These are phyloP conservation scores for Zygosaccharomyces lentus DNA, from an alignment of 805 yeast species.

Conservation along the genomic window DNA sequence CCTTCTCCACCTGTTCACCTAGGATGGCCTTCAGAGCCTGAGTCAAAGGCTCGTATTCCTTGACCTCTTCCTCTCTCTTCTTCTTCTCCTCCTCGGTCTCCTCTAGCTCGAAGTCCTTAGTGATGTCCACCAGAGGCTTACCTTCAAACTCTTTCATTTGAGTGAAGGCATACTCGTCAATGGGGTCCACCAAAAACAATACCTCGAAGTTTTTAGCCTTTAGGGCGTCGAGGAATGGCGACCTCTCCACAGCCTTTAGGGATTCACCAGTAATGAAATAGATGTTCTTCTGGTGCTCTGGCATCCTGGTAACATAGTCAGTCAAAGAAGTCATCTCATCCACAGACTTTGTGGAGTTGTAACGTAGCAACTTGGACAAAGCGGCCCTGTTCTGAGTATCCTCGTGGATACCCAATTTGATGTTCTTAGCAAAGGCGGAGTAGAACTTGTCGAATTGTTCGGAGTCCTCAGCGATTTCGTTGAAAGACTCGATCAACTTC, in stretches of 20 bases:
- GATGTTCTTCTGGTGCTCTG: constrained; percentile 99
- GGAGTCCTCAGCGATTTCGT: constrained; percentile 97
- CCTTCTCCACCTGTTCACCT: constrained; percentile 99
- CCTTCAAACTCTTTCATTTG: constrained; percentile 99
- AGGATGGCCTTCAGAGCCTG: constrained; percentile 93
- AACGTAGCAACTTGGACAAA: constrained; percentile 93
- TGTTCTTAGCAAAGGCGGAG: constrained; percentile 95
- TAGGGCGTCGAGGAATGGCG: constrained; percentile 98
- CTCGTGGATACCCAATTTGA: constrained; percentile 98
- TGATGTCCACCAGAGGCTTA: constrained; percentile 97
- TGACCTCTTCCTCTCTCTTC: constrained; percentile 86
- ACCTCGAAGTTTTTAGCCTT: constrained; percentile 99
- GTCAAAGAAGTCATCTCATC: constrained; percentile 93
- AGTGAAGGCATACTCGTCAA: constrained; percentile 98
- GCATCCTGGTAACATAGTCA: constrained; percentile 99
- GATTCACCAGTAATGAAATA: constrained; percentile 99
- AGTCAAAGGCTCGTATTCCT: constrained; percentile 89
- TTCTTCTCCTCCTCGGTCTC: constrained; percentile 98
- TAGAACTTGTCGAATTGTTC: constrained; percentile 99
- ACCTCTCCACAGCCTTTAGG: constrained; percentile 94
- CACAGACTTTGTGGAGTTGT: constrained; percentile 90
- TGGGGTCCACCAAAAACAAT: constrained; percentile 96
- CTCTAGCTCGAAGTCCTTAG: constrained; percentile 97
- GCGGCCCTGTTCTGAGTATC: constrained; percentile 96
- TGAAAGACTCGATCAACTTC: constrained; percentile 97